Base-by-base conservation (phyloP, 345 rosid genomes). In the Lepidium aucheri region DNA sequence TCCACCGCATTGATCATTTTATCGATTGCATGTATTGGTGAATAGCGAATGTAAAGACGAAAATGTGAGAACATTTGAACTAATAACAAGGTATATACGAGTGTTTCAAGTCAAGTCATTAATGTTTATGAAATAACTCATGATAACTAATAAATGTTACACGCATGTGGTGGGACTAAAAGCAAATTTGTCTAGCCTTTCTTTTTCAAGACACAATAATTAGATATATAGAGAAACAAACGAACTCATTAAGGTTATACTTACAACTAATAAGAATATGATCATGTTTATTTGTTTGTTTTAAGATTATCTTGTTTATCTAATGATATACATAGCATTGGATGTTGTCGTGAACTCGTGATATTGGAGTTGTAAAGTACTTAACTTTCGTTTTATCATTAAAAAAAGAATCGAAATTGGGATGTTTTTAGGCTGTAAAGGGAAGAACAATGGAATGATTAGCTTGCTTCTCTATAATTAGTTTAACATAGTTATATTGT, bases 341-440 rank as follows among this genome's bases (percentile, higher is more conserved):
- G 20, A 22, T 72, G 30, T 58, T 72, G 40, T 41, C 55, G 47
- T 51, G 46, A 42, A 72, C 35, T 50, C 65, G 60, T 49, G 62
- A 73, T 52, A 8, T 49, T 28, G 49, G 49, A 68, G 65, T 49
- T 68, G 73, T 57, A 73, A 68, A 68, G 64, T 46, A 18, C 11
- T 24, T 9, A 45, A 16, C 39, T 47, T 68, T 46, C 47, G 30
- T 4, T 26, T 26, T 26, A 26, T 26, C 30, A 26, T 26, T 4
- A 0, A 5, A 26, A 26, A 26, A 5, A 4, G 26, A 26, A 26
- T 26, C 30, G 30, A 26, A 26, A 0, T 26, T 4, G 30, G 32
- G 56, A 46, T 55, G 57, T 24, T 45, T 53, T 63, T 53, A 63
- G 39, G 64, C 69, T 71, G 75, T 64, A 72, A 72, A 72, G 76